Base-by-base conservation (phyloP, 176 grass and related monocot species). In the Carex myosuroides region DNA sequence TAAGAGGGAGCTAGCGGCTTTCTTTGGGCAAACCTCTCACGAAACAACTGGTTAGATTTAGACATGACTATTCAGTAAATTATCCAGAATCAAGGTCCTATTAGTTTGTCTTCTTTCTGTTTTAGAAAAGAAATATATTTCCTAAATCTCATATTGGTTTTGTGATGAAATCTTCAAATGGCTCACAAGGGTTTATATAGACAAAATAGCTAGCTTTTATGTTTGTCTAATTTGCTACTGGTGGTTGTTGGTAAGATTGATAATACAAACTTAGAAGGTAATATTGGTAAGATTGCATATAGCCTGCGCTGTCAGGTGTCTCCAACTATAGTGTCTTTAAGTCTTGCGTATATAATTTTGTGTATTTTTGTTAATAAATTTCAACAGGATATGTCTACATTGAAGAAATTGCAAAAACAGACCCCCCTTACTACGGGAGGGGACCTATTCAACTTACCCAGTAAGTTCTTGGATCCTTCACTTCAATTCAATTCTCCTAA, bases 371-470 rank as follows among this genome's bases (percentile, higher is more conserved):
- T 57, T 18, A 57, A 17, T 16, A 57, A 57, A 17, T 0, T 57
- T 4, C 37, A 46, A 21, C 48, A 88, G 84, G 88, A 14, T 93
- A 90, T 80, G 87, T 48, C 42, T 89, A 80, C 59, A 79, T 79
- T 16, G 54, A 88, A 74, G 84, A 88, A 78, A 18, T 12, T 6
- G 20, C 4, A 55, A 57, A 60, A 66, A 12, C 82, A 16, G 89
- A 61, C 62, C 79, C 33, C 16, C 87, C 6, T 61, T 91, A 91
- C 64, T 89, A 65, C 50, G 87, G 91, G 32, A 77, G 91, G 0
- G 91, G 89, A 32, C 91, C 92, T 33, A 89, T 91, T 86, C 87
- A 94, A 84, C 79, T 94, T 46, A 87, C 89, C 44, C 56, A 83
- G 83, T 85, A 85, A 64, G 73, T 54, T 66, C 21, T 37, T 62